Evolutionary conservation across 306 rosid genomes (phyloP).

Genomic region (Cicer judaicum): DNA sequence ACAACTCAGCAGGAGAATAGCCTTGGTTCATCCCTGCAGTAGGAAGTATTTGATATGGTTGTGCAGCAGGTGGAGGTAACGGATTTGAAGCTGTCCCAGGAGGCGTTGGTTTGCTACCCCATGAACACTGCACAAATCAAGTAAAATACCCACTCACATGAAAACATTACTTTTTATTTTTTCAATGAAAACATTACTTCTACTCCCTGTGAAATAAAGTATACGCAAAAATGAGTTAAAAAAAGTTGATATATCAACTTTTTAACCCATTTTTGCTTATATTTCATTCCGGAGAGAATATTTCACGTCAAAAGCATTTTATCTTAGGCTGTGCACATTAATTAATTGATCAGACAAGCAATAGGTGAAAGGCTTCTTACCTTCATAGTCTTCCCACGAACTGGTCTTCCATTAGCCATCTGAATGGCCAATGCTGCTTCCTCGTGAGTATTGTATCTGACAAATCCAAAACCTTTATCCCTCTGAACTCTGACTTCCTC

Average conservation of each 20-base stretch:
- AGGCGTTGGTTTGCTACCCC: slow-evolving; percentile 76
- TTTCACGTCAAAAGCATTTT: too few relatives aligned
- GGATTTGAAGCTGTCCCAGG: slow-evolving; percentile 64
- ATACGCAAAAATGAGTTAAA: too few relatives aligned
- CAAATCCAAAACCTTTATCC: slow-evolving; percentile 74
- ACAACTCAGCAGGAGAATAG: slow-evolving; percentile 71
- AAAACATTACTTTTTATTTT: not conserved
- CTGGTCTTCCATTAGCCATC: slow-evolving; percentile 62
- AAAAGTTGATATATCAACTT: too few relatives aligned
- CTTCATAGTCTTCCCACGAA: slow-evolving; percentile 66
- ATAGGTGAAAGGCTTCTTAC: slow-evolving; percentile 48
- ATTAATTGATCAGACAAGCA: slow-evolving; percentile 36
- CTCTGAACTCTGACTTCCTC: slow-evolving; percentile 74
- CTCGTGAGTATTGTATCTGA: slow-evolving; percentile 64
- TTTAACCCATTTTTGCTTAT: too few relatives aligned
- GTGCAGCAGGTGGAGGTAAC: slow-evolving; percentile 62
- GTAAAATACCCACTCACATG: not conserved
- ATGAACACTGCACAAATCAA: slow-evolving; percentile 58
- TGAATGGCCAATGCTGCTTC: slow-evolving; percentile 72
- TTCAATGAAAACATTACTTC: not conserved
- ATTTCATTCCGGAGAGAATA: too few relatives aligned
- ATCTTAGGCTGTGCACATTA: not conserved
- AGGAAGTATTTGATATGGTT: slow-evolving; percentile 74
- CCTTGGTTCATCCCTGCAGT: slow-evolving; percentile 70
- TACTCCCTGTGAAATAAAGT: too few relatives aligned